Evolutionary conservation across 2,329 filamentous ascomycete species (phyloP).

Genomic region (Grosmannia serpens): DNA sequence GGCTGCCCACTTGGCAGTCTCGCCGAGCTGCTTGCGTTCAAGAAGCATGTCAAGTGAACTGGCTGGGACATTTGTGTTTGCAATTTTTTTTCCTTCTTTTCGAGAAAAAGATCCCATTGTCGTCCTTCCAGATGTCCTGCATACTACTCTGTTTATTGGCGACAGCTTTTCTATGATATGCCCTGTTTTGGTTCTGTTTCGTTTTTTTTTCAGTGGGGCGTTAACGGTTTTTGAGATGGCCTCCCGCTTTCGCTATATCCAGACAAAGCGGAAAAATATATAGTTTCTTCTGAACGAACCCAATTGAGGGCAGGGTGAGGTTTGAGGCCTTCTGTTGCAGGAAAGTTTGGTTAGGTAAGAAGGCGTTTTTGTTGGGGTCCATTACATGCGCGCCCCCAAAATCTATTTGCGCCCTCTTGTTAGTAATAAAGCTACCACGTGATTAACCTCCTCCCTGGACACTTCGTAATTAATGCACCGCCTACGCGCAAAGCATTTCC

Average conservation of each 20-base stretch:
- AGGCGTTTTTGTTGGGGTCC: no score
- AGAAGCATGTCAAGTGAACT: slow-evolving; percentile 55
- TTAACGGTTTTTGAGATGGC: slow-evolving; percentile 1
- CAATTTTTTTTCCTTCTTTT: neutral
- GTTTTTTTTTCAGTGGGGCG: neutral
- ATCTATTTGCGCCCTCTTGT: no score
- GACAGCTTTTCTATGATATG: neutral
- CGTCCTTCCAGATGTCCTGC: neutral
- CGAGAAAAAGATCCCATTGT: neutral
- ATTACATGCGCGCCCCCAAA: no score
- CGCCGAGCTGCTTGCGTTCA: slow-evolving; percentile 79
- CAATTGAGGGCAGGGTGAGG: neutral
- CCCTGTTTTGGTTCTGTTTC: neutral
- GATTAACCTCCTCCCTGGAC: no score
- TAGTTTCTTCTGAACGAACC: neutral
- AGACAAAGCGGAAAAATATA: slow-evolving; percentile 7
- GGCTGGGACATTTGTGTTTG: neutral
- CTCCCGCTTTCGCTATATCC: slow-evolving; percentile 10
- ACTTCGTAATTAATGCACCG: no score
- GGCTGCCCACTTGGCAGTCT: slow-evolving; percentile 76
- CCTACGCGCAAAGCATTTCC: no score
- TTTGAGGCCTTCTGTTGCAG: neutral
- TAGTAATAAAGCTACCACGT: no score
- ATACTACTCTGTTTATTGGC: neutral
- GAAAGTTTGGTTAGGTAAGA: no score